Evolutionary conservation across 352 stramenopile genomes (phyloP), one percentile per base, ranked within the genome.

Genomic region (Globisporangium parvum): DNA sequence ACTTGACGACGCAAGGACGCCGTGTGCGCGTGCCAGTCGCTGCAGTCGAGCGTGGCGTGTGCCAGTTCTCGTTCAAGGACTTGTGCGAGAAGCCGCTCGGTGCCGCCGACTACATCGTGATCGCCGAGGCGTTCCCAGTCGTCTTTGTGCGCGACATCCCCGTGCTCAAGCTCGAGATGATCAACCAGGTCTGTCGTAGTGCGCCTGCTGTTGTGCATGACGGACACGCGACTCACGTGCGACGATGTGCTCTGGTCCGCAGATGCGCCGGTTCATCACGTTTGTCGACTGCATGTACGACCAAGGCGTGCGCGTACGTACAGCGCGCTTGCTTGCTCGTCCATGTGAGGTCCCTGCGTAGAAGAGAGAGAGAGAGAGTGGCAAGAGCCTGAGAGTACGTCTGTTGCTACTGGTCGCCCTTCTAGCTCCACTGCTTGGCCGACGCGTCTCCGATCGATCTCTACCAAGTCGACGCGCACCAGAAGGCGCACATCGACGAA

Each of bases 231-330:
- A 11, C 33, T 37, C 5, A 45, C 3, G 8, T 21, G 5, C 49
- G 39, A 17, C 47, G 47, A 2, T 49, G 5, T 6, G 46, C 28
- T 44, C 28, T 40, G 23, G 45, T 47, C 26, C 20, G n/a, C 41
- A 87, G 61, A 83, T 91, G 60, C 85, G 96, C 51, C 87, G 97
- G 53, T 99, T 99, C 67, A 98, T 99, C 66, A 99, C 96, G 14
- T 91, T 99, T 49, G 82, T 99, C 58, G 97, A 99, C 75, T 97
- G 97, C 71, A 86, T 99, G 73, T 99, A 99, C 68, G 96, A 99
- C 66, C 84, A 77, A 41, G 71, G 74, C 54, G 79, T 91, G 3
- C 66, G 70, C 60, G 78, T 92, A 66, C 28, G 80, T 76, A 53
- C 37, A 49, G 15, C 15, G 53, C n/a, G 26, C 46, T 31, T 31